These are phyloP conservation scores for Dactylellina drechsleri DNA, from an alignment of 2,329 filamentous ascomycete species.

Conservation along the genomic window DNA sequence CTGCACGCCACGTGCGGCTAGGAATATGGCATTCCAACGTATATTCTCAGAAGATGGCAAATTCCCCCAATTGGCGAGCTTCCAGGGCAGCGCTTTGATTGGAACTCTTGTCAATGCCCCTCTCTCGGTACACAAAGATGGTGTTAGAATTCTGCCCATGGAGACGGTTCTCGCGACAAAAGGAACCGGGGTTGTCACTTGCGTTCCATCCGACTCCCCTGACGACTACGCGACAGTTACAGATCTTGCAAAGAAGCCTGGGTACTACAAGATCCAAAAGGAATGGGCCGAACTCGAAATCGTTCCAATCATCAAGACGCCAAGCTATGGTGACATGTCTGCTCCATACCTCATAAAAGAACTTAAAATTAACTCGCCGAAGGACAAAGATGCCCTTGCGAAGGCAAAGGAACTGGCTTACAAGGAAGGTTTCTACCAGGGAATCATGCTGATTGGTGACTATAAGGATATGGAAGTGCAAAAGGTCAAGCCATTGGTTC, in stretches of 20 bases:
- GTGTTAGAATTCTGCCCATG: slow-evolving; percentile 93
- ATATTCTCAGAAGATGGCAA: slow-evolving; percentile 81
- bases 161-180: slow-evolving; percentile 90
- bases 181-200: slow-evolving; percentile 96
- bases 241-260: slow-evolving; percentile 92
- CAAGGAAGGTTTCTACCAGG: slow-evolving; percentile 97
- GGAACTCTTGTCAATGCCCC: slow-evolving; percentile 91
- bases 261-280: slow-evolving; percentile 95
- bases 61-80: slow-evolving; percentile 77
- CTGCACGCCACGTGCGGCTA: slow-evolving; percentile 81
- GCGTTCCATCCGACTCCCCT: slow-evolving; percentile 91
- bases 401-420: slow-evolving; percentile 97
- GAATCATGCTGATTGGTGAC: slow-evolving; percentile 85
- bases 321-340: slow-evolving; percentile 83
- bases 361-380: slow-evolving; percentile 95
- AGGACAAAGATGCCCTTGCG: slow-evolving; percentile 87
- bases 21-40: slow-evolving; percentile 96
- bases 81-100: slow-evolving; percentile 81
- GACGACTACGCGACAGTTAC: slow-evolving; percentile 91
- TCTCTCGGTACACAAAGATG: slow-evolving; percentile 82
- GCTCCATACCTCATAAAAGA: slow-evolving; percentile 87
- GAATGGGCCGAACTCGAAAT: slow-evolving; percentile 95
- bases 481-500: slow-evolving; percentile 84
- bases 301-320: slow-evolving; percentile 86
- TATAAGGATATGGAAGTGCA: slow-evolving; percentile 89